Evolutionary conservation across 176 grass and related monocot species (phyloP).

Genomic region (Dendrocalamus sinicus): DNA sequence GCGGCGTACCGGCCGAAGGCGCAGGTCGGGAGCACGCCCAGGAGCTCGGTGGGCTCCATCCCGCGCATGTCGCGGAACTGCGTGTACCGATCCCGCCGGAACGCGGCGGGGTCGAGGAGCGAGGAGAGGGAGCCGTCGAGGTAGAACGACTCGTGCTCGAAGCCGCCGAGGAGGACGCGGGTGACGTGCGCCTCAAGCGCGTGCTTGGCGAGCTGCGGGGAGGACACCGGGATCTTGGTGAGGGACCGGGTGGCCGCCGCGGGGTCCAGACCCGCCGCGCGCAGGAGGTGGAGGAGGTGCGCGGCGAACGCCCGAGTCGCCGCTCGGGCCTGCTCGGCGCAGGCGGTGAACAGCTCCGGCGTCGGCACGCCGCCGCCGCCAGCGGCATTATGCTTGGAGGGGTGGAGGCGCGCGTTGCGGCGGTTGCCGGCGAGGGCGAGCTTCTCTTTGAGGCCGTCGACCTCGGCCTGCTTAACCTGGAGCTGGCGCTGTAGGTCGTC

Average conservation of each 20-base stretch:
- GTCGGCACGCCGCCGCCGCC: slow-evolving; percentile 47
- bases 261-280: slow-evolving; percentile 63
- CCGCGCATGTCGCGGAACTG: slow-evolving; percentile 94
- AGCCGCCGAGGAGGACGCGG: slow-evolving; percentile 70
- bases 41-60: slow-evolving; percentile 89
- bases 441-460: slow-evolving; percentile 73
- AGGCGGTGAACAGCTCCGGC: slow-evolving; percentile 67
- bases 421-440: slow-evolving; percentile 44
- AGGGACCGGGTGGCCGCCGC: slow-evolving; percentile 69
- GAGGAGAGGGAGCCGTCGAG: slow-evolving; percentile 92
- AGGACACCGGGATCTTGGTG: slow-evolving; percentile 39
- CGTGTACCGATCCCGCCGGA: slow-evolving; percentile 68
- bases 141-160: slow-evolving; percentile 99
- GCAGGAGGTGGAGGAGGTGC: slow-evolving; percentile 73
- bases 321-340: slow-evolving; percentile 68
- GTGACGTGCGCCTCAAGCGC: slow-evolving; percentile 83
- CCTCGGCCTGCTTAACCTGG: slow-evolving; percentile 81
- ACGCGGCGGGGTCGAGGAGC: slow-evolving; percentile 79
- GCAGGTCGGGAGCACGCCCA: slow-evolving; percentile 86
- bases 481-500: slow-evolving; percentile 81
- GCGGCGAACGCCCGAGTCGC: slow-evolving; percentile 74
- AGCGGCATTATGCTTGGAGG: slow-evolving; percentile 38
- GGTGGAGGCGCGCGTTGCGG: slow-evolving; percentile 50
- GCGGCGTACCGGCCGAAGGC: slow-evolving; percentile 81
- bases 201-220: slow-evolving; percentile 71